Conservation (phyloP, 2,329 filamentous ascomycete genomes). For the Aspergillus piperis region DNA sequence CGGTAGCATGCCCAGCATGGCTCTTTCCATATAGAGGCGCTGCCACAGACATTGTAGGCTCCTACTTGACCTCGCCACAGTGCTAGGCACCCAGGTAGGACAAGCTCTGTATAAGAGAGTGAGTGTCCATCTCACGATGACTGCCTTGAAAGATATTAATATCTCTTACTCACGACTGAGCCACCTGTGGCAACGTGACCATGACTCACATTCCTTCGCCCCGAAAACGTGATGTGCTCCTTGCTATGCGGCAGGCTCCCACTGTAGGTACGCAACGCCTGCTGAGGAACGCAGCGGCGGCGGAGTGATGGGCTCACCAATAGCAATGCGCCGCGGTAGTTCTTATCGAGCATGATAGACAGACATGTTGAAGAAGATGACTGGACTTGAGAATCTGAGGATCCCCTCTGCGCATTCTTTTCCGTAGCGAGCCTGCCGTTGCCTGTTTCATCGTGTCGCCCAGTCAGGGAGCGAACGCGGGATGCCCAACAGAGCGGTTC, state of each 20-base stretch:
- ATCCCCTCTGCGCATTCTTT: not conserved
- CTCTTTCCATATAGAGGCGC: not conserved
- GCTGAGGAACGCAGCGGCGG: not conserved
- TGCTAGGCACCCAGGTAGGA: not conserved
- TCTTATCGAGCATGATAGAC: slow-evolving; percentile 10
- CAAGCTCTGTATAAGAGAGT: not conserved
- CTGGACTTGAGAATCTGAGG: not conserved
- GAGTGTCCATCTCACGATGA: not conserved
- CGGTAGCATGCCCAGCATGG: not conserved
- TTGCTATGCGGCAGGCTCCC: slow-evolving; percentile 3
- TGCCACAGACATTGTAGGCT: not conserved
- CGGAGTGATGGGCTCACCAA: not conserved
- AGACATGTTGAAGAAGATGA: slow-evolving; percentile 8
- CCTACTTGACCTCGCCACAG: not conserved
- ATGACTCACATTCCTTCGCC: slow-evolving; percentile 3
- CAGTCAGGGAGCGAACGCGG: not conserved
- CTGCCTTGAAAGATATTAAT: not conserved
- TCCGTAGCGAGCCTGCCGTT: not conserved
- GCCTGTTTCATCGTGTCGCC: not conserved
- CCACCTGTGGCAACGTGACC: slow-evolving; percentile 6
- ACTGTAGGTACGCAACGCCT: slow-evolving; percentile 1
- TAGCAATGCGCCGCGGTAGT: not conserved
- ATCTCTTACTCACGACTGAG: slow-evolving; percentile 6
- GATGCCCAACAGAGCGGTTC: slow-evolving; percentile 8
- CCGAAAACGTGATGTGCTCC: not conserved